phyloP scores from a whole-genome alignment of 1,284 basidiomycete species.

The Heterobasidion occidentale region DNA sequence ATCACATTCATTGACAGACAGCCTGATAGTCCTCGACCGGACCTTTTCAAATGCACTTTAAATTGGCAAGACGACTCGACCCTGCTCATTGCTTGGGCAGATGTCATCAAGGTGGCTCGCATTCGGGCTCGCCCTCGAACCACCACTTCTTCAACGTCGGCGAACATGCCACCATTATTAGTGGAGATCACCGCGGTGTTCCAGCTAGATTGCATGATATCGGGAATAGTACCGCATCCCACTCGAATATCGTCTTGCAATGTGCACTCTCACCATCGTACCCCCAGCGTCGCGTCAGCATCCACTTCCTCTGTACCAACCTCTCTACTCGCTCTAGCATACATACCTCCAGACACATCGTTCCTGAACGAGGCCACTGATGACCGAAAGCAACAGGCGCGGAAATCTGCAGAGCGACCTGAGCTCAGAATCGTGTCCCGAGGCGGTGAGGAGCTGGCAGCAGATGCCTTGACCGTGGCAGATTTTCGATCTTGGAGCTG shows the following conservation, averaged over 20 bases:
- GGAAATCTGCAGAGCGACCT: conserved; percentile 80
- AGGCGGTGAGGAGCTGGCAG: conserved; percentile 82
- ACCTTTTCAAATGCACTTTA: conserved; percentile 89
- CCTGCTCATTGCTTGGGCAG: conserved; percentile 91
- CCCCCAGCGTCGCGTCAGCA: conserved; percentile 14
- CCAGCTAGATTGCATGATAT: conserved; percentile 93
- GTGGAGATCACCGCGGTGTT: conserved; percentile 91
- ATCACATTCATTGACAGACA: conserved; percentile 88
- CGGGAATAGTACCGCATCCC: conserved; percentile 81
- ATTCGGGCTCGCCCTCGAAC: conserved; percentile 58
- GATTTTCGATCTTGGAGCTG: conserved; percentile 84
- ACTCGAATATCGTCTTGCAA: conserved; percentile 22
- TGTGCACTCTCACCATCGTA: conserved; percentile 12
- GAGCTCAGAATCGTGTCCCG: conserved; percentile 90
- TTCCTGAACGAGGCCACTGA: conserved; percentile 62
- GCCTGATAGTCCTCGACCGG: conserved; percentile 76
- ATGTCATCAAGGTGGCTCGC: conserved; percentile 87
- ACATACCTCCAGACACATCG: conserved; percentile 62
- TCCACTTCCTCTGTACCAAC: conserved; percentile 25
- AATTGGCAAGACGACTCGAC: conserved; percentile 90
- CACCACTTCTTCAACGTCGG: conserved; percentile 30
- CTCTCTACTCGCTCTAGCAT: conserved; percentile 82
- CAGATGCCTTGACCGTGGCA: conserved; percentile 77
- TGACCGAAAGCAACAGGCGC: conserved; percentile 64
- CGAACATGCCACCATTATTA: conserved; percentile 44